phyloP scores from a whole-genome alignment of 345 rosid genomes.

The Raphanus sativus region DNA sequence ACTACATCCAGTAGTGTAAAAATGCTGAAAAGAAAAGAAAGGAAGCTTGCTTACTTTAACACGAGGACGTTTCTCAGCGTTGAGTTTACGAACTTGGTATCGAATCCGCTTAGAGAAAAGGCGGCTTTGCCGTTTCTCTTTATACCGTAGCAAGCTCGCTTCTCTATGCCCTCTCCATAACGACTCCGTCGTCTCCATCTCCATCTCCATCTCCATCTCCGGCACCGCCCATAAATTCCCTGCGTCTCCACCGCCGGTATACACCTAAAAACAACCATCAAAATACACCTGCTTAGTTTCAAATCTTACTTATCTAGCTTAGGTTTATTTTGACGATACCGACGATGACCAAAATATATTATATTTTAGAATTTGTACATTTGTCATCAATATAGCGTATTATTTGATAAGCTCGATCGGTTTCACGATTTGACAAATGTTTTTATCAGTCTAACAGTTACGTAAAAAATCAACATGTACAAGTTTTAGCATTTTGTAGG shows the following conservation, averaged over 20 bases:
- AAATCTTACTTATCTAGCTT: neutral
- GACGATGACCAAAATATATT: neutral
- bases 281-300: conserved; percentile 7
- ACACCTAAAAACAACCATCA: conserved; percentile 45
- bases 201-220: conserved; percentile 49
- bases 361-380: neutral
- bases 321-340: neutral
- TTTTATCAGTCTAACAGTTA: neutral
- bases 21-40: neutral
- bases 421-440: neutral
- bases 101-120: conserved; percentile 84
- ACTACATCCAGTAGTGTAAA: neutral
- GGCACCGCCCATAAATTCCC: conserved; percentile 61
- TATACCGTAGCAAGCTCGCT: conserved; percentile 89
- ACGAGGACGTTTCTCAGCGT: conserved; percentile 95
- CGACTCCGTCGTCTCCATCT: conserved; percentile 43
- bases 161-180: conserved; percentile 63
- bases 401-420: neutral
- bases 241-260: conserved; percentile 34
- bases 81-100: conserved; percentile 88
- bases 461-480: neutral
- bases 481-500: neutral
- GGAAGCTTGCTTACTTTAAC: conserved; percentile 69
- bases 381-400: neutral
- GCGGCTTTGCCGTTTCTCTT: conserved; percentile 81